phyloP scores from a whole-genome alignment of 768 basidiomycete species.

The Sarcodon sp. region DNA sequence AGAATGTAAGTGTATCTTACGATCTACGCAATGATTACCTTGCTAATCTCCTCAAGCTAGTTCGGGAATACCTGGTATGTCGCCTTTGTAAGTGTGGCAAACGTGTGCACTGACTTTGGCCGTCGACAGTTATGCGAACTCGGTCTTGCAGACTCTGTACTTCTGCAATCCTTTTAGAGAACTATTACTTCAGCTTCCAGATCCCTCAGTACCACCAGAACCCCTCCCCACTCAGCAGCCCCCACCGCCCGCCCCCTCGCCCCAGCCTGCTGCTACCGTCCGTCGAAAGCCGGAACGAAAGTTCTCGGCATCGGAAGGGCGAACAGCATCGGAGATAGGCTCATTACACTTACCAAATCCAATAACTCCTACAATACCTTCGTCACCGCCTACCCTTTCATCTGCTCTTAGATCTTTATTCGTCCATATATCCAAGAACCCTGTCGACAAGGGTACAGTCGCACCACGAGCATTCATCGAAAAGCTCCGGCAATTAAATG shows the following conservation, averaged over 20 bases:
- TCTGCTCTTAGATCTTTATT: constrained; percentile 92
- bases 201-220: constrained; percentile 30
- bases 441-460: constrained; percentile 70
- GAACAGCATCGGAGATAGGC: not conserved
- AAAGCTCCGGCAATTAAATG: constrained; percentile 88
- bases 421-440: constrained; percentile 67
- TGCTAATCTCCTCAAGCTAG: constrained; percentile 22
- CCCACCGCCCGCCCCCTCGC: constrained; percentile 8
- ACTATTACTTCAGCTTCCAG: constrained; percentile 63
- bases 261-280: constrained; percentile 17
- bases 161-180: constrained; percentile 91
- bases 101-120: not conserved
- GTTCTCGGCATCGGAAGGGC: constrained; percentile 18
- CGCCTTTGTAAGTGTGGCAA: not conserved
- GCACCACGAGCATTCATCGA: constrained; percentile 87
- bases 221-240: constrained; percentile 15
- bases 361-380: constrained; percentile 31
- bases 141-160: constrained; percentile 95
- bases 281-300: constrained; percentile 53
- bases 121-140: constrained; percentile 80
- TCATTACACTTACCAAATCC: constrained; percentile 10
- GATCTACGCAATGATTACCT: constrained; percentile 2
- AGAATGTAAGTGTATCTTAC: constrained; percentile 60
- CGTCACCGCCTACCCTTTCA: constrained; percentile 66
- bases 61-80: constrained; percentile 93